phyloP scores from a whole-genome alignment of 352 stramenopile genomes.

The Phytophthora tentaculata region DNA sequence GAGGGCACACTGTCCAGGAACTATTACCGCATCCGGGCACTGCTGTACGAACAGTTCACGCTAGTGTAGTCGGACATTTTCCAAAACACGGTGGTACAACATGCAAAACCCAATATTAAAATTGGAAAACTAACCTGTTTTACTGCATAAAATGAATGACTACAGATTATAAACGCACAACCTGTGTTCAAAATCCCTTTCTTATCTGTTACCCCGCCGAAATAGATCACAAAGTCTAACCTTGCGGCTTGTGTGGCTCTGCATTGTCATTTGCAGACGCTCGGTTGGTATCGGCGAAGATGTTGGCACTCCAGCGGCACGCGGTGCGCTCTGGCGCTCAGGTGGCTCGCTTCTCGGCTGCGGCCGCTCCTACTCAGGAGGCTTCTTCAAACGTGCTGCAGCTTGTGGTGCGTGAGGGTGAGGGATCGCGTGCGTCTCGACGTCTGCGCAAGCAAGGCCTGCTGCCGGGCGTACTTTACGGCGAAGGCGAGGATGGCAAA shows the following conservation, averaged over 20 bases:
- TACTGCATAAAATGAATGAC: slow-evolving; percentile 11
- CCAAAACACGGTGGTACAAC: slow-evolving; percentile 14
- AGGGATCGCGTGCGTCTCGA: slow-evolving; percentile 80
- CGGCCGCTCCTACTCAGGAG: slow-evolving; percentile 43
- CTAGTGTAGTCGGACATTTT: slow-evolving; percentile 56
- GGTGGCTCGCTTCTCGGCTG: slow-evolving; percentile 56
- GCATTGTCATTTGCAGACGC: slow-evolving; percentile 26
- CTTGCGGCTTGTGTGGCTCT: slow-evolving; percentile 34
- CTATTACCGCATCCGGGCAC: slow-evolving; percentile 88
- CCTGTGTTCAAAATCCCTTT: not conserved
- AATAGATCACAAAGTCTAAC: not conserved
- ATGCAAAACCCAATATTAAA: slow-evolving; percentile 1
- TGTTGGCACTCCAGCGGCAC: slow-evolving; percentile 62
- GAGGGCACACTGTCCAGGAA: slow-evolving; percentile 84
- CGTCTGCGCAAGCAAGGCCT: slow-evolving; percentile 83
- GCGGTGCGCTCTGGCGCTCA: slow-evolving; percentile 42
- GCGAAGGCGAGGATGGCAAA: slow-evolving; percentile 72
- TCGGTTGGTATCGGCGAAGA: slow-evolving; percentile 25
- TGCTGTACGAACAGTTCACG: slow-evolving; percentile 91
- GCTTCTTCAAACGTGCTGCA: slow-evolving; percentile 48
- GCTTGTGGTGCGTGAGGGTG: slow-evolving; percentile 61
- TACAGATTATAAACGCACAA: not conserved
- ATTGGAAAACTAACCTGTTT: not conserved
- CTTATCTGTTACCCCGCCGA: not conserved
- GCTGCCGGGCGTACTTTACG: slow-evolving; percentile 85